These are phyloP conservation scores for Pseudoperonospora humuli DNA, from an alignment of 352 stramenopile species.

Conservation along the genomic window DNA sequence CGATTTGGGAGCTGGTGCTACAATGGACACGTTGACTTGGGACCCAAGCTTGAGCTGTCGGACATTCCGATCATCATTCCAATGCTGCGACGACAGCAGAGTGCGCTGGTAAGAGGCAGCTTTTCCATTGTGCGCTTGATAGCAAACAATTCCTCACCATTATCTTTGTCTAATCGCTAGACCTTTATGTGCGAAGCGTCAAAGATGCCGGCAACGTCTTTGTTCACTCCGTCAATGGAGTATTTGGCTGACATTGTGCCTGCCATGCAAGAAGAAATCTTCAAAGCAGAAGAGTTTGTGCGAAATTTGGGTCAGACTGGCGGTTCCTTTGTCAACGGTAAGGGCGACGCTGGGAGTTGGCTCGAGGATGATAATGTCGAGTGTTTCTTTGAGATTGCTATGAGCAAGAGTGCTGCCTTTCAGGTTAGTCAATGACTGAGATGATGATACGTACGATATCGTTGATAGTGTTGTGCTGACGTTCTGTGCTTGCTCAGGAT, in stretches of 20 bases:
- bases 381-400: constrained; percentile 90
- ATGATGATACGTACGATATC: too few species aligned
- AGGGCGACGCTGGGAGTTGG: constrained; percentile 60
- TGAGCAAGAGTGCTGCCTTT: constrained; percentile 55
- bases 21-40: constrained; percentile 88
- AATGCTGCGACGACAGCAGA: constrained; percentile 90
- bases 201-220: constrained; percentile 81
- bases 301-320: constrained; percentile 42
- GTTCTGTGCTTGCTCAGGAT: constrained; percentile 57
- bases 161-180: constrained; percentile 21
- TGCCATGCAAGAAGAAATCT: constrained; percentile 85
- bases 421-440: constrained; percentile 45
- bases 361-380: constrained; percentile 85
- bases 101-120: constrained; percentile 54
- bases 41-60: constrained; percentile 77
- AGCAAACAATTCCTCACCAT: neutral
- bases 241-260: constrained; percentile 71
- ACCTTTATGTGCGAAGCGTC: constrained; percentile 90
- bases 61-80: constrained; percentile 93
- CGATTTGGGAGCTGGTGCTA: constrained; percentile 95
- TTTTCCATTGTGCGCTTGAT: neutral
- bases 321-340: constrained; percentile 44
- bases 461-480: too few species aligned
- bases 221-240: constrained; percentile 87
- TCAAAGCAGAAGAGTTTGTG: constrained; percentile 79